Evolutionary conservation across 1,139 yeast species (phyloP), one percentile per base, ranked within the genome.

Genomic region (Candida anutae): DNA sequence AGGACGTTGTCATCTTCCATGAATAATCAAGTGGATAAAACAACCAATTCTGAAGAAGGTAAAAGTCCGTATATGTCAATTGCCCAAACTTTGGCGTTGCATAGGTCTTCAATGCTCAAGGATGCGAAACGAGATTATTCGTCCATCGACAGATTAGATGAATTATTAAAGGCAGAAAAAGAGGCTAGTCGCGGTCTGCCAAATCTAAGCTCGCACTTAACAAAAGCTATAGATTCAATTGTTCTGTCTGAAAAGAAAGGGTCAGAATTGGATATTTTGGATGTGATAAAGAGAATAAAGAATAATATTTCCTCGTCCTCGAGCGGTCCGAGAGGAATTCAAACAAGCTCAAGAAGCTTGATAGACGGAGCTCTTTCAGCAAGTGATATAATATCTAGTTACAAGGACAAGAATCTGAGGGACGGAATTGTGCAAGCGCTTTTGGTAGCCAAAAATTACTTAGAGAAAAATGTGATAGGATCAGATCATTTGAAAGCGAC

Each of bases 41-140:
- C n/a, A n/a, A n/a, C n/a, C n/a, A n/a, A n/a, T n/a, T n/a, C n/a
- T n/a, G 19, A 17, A 26, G 15, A 21, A 20, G 23, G 20, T 15
- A 4, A 15, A 11, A 14, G 14, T 5, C 8, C 55, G 48, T 27
- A 47, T 48, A 22, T 73, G 28, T 69, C 84, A 0, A 77, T 78
- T 24, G 83, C 84, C 0, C 80, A 77, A 38, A 72, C 83, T 1
- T 53, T 78, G 36, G 81, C 81, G 1, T 44, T 67, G 28, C 74
- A 77, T 30, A 54, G 82, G 24, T 59, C 73, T 0, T 47, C 59
- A 5, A 54, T 56, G 47, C 30, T 38, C 4, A 45, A 41, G 13
- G 53, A 48, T 2, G 54, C 61, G 41, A 43, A 52, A 26, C 34
- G 47, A 22, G 54, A 53, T 34, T 50, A 50, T 30, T 45, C 58